A percentile compares a stretch with the other conserved stretches of the same genome.
Evolutionary conservation across 805 yeast species (phyloP).

Genomic region (Wickerhamomyces canadensis): DNA sequence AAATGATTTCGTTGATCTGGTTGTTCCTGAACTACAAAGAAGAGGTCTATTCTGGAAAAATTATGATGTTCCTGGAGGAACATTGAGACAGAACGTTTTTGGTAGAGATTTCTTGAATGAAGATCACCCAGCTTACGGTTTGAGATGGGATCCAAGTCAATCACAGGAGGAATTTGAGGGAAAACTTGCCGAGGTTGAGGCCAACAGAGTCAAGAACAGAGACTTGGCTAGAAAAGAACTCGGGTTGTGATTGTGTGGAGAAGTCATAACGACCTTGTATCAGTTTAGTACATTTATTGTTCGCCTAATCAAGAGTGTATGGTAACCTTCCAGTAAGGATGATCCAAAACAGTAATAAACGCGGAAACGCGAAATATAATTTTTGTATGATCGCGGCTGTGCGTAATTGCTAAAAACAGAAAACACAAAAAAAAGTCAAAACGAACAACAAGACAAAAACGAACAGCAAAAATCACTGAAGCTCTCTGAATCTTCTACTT

Average conservation of each 20-base stretch:
- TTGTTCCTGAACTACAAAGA: background rate
- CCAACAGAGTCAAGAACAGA: background rate
- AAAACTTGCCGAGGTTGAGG: background rate
- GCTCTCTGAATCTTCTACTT: too few species aligned
- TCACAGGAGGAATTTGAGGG: constrained; percentile 22
- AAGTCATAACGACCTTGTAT: too few species aligned
- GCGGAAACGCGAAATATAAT: too few species aligned
- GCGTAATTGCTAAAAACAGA: too few species aligned
- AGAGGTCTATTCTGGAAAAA: background rate
- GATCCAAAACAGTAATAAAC: too few species aligned
- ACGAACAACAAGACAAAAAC: constrained; percentile 1
- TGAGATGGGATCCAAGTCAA: constrained; percentile 13
- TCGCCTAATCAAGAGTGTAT: too few species aligned
- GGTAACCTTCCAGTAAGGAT: too few species aligned
- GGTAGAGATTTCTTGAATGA: constrained; percentile 5
- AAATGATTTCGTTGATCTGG: background rate
- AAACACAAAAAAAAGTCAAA: background rate
- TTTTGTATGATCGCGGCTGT: too few species aligned
- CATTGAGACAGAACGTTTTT: constrained; percentile 5
- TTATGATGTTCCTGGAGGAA: constrained; percentile 5
- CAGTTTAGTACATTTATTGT: too few species aligned
- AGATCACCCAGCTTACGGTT: constrained; percentile 7
- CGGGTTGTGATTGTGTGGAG: too few species aligned
- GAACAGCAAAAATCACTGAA: background rate
- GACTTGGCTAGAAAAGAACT: too few species aligned